Evolutionary conservation across 1,139 yeast species (phyloP).

Genomic region (Taphrina flavorubra): DNA sequence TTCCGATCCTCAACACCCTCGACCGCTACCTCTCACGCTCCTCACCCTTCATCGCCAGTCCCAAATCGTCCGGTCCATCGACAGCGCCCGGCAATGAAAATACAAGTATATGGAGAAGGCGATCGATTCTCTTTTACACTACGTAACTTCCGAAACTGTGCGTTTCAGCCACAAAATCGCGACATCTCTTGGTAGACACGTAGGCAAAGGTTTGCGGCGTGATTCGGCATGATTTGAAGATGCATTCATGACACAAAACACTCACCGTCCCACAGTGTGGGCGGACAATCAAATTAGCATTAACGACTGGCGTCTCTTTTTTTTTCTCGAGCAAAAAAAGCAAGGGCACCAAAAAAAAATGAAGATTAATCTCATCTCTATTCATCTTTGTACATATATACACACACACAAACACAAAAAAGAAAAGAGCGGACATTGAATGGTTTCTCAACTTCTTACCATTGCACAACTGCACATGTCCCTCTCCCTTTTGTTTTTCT

Average conservation of each 20-base stretch:
- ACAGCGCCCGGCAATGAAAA: slow-evolving; percentile 17
- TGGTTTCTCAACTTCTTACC: too few relatives aligned
- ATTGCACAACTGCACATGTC: too few relatives aligned
- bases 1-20: slow-evolving; percentile 29
- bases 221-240: too few relatives aligned
- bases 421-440: not conserved
- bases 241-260: not conserved
- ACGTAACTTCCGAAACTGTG: slow-evolving; percentile 7
- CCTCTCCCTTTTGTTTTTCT: too few relatives aligned
- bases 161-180: slow-evolving; percentile 1
- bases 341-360: too few relatives aligned
- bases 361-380: not conserved
- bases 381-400: slow-evolving; percentile 15
- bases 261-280: not conserved
- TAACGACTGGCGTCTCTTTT: not conserved
- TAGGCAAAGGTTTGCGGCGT: not conserved
- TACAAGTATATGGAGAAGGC: slow-evolving; percentile 37
- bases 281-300: not conserved
- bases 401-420: slow-evolving; percentile 1
- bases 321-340: not conserved
- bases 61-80: not conserved
- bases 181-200: not conserved
- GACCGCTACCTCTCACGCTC: slow-evolving; percentile 19
- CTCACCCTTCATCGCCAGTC: slow-evolving; percentile 8
- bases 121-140: slow-evolving; percentile 30